Evolutionary conservation across 208 protist species (phyloP), one percentile per base, ranked within the genome.

Genomic region (Wallacemonas sp.): DNA sequence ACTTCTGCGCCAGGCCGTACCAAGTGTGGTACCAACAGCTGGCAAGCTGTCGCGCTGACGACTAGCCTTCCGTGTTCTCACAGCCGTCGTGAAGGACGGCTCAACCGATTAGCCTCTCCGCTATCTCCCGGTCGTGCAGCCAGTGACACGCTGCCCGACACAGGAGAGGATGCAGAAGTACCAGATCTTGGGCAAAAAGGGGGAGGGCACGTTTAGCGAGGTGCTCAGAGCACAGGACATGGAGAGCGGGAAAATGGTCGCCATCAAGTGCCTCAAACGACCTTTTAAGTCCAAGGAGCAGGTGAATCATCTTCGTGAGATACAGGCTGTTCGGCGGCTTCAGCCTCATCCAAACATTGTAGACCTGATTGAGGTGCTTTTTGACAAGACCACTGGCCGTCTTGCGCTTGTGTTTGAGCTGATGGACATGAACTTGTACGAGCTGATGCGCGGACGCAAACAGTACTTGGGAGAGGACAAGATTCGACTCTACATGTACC

Each of bases 191-290:
- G 85, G 89, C n/a, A 98, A 97, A 63, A 98, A 98, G 63, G 98
- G 98, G 24, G 97, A 99, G 68, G 98, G 98, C 27, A 98, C 98
- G 27, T 99, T 99, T 76, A 95, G 91, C 58, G 96, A 99, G 66
- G 98, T 99, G 32, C 81, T 99, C 1, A 97, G 98, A 32, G 97
- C 97, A 1, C 83, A 98, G 65, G 75, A 92, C 63, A 87, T 93
- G 69, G 87, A 97, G 46, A 98, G 78, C 4, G 75, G 87, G 37
- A 81, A 89, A 22, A 71, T 83, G 10, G 97, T 98, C 3, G 98
- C 98, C 0, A 99, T 99, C 46, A 99, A 99, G 71, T 97, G 96
- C 65, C 99, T 99, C 94, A 99, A 98, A 80, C 97, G 87, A 41
- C 73, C 79, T 3, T 98, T 98, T 61, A 84, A 97, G 24, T 92